Percentiles rank a stretch among this genome's conserved stretches.
phyloP scores from a whole-genome alignment of 2,329 filamentous ascomycete species.

The Tolypocladium capitatum region DNA sequence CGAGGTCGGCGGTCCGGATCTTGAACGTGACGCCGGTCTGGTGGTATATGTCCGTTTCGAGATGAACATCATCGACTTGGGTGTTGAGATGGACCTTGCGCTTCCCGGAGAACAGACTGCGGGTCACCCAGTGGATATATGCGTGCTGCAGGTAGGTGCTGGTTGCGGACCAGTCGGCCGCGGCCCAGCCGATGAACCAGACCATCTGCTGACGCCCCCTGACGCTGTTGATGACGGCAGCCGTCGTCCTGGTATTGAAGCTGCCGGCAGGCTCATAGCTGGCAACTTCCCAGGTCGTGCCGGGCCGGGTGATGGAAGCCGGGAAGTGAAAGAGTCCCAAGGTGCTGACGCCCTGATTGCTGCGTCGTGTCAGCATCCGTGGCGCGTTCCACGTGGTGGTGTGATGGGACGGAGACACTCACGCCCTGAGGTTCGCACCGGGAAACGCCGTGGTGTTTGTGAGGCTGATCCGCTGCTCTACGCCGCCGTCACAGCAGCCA shows the following conservation, averaged over 20 bases:
- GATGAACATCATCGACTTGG: constrained; percentile 51
- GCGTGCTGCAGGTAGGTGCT: constrained; percentile 48
- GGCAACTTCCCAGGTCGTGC: constrained; percentile 40
- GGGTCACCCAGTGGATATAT: constrained; percentile 49
- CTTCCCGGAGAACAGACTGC: constrained; percentile 43
- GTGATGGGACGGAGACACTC: constrained; percentile 1
- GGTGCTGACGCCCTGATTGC: constrained; percentile 32
- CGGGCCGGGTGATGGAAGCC: constrained; percentile 38
- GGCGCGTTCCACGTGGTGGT: neutral
- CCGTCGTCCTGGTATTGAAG: constrained; percentile 27
- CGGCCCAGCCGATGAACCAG: constrained; percentile 41
- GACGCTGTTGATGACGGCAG: constrained; percentile 47
- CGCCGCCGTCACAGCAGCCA: constrained; percentile 33
- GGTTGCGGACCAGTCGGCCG: constrained; percentile 29
- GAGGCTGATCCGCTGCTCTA: constrained; percentile 39
- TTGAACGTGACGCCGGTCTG: constrained; percentile 36
- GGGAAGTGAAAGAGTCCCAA: constrained; percentile 45
- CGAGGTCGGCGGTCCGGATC: constrained; percentile 31
- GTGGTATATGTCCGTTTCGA: constrained; percentile 37
- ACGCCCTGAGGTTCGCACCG: constrained; percentile 38
- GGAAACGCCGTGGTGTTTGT: constrained; percentile 39
- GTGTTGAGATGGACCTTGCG: constrained; percentile 40
- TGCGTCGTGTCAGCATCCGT: constrained; percentile 1
- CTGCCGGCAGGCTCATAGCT: constrained; percentile 32
- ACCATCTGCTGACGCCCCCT: constrained; percentile 46